Conservation (phyloP, 257 asterid species). For the Solanum ossicruentum region DNA sequence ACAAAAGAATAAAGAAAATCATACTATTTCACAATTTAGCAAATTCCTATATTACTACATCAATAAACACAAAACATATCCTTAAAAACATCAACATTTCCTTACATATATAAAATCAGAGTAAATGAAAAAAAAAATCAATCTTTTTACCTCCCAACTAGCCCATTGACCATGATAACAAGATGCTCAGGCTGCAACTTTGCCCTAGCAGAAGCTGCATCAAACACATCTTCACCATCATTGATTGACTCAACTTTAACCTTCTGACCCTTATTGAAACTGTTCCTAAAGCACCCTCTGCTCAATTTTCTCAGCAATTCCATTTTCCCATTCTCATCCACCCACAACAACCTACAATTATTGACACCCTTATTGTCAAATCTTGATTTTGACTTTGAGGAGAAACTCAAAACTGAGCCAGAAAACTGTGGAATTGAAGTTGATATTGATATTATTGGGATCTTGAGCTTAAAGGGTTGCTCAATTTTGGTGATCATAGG, state of each 20-base stretch:
- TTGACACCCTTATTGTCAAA: constrained; percentile 4
- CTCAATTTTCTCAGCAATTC: constrained; percentile 33
- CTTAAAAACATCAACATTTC: background rate
- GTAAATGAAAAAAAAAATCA: background rate
- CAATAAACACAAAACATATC: background rate
- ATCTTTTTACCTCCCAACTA: constrained; percentile 54
- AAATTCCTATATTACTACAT: background rate
- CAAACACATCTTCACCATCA: constrained; percentile 69
- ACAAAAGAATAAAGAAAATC: background rate
- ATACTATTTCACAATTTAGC: background rate
- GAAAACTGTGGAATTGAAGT: constrained; percentile 24
- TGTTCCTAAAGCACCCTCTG: constrained; percentile 43
- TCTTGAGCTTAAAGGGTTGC: constrained; percentile 31
- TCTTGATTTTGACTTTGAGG: constrained; percentile 14
- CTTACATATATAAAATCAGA: background rate
- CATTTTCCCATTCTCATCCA: constrained; percentile 37
- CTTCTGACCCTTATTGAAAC: constrained; percentile 30
- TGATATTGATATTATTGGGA: constrained; percentile 8
- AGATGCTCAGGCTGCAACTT: constrained; percentile 62
- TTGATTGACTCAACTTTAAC: constrained; percentile 42
- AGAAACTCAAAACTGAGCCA: constrained; percentile 15
- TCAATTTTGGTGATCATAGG: constrained; percentile 43
- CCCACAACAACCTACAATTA: constrained; percentile 21
- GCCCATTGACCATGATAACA: constrained; percentile 76
- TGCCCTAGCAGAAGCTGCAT: constrained; percentile 42